phyloP scores from a whole-genome alignment of 139 green algal genomes.

The Axilococcus clingmanii region DNA sequence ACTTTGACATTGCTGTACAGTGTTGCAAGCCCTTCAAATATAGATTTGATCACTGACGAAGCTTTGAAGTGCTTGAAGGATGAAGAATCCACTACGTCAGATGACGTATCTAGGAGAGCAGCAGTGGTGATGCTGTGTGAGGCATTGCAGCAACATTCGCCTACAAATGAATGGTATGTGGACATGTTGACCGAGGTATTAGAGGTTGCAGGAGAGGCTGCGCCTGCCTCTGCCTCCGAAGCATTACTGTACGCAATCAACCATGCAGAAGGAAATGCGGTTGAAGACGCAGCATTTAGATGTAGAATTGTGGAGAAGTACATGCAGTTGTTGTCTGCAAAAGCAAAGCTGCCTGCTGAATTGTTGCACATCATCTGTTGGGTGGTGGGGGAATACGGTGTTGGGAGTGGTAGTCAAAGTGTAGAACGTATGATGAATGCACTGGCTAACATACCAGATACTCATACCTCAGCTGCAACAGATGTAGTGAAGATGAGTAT shows the following conservation, averaged over 20 bases:
- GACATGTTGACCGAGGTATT: constrained; percentile 65
- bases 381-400: constrained; percentile 90
- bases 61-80: constrained; percentile 80
- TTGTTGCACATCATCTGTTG: constrained; percentile 59
- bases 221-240: constrained; percentile 28
- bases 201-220: constrained; percentile 8
- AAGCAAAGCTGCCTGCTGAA: constrained; percentile 56
- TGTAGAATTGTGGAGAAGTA: constrained; percentile 43
- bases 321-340: constrained; percentile 44
- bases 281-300: constrained; percentile 30
- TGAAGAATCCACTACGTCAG: constrained; percentile 11
- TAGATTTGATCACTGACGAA: constrained; percentile 83
- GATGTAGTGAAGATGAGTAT: neutral
- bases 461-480: constrained; percentile 17
- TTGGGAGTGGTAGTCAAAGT: constrained; percentile 17
- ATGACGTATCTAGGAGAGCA: constrained; percentile 41
- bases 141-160: constrained; percentile 77
- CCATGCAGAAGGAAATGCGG: constrained; percentile 57
- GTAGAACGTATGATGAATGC: constrained; percentile 31
- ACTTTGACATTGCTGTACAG: constrained; percentile 92
- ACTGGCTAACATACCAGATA: constrained; percentile 40
- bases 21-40: constrained; percentile 91
- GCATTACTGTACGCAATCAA: constrained; percentile 79
- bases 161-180: constrained; percentile 84
- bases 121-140: constrained; percentile 44